phyloP scores from a whole-genome alignment of 2,329 filamentous ascomycete species.

The Paracoccidioides lutzii region DNA sequence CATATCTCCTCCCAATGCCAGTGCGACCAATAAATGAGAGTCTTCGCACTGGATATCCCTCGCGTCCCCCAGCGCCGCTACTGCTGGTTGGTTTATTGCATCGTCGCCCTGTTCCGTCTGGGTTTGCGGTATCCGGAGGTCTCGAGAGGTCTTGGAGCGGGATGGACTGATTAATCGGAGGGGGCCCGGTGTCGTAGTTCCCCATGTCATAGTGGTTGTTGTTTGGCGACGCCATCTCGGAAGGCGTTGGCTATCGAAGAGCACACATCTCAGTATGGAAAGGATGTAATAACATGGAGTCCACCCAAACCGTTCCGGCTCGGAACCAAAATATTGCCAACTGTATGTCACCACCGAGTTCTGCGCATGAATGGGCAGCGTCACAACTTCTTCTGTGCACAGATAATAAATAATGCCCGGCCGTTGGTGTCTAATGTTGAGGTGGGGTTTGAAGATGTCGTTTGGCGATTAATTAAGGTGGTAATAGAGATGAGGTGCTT shows the following conservation, averaged over 20 bases:
- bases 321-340: neutral
- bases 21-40: constrained; percentile 29
- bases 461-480: neutral
- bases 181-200: constrained; percentile 18
- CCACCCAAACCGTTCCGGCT: neutral
- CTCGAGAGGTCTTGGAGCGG: constrained; percentile 53
- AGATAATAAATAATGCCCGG: neutral
- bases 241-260: constrained; percentile 25
- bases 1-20: constrained; percentile 34
- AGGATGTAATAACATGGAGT: neutral
- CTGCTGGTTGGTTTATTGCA: constrained; percentile 17
- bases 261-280: constrained; percentile 23
- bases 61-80: constrained; percentile 25
- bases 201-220: constrained; percentile 1
- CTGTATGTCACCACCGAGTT: neutral
- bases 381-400: neutral
- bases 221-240: constrained; percentile 27
- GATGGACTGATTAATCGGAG: constrained; percentile 43
- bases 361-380: neutral
- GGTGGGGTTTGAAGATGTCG: neutral
- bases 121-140: constrained; percentile 19
- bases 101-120: constrained; percentile 19
- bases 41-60: constrained; percentile 32
- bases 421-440: neutral
- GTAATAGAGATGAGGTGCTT: neutral